A percentile compares a stretch with the other conserved stretches of the same genome.
Evolutionary conservation across 352 stramenopile species (phyloP).

Genomic region (Lagenidium giganteum): DNA sequence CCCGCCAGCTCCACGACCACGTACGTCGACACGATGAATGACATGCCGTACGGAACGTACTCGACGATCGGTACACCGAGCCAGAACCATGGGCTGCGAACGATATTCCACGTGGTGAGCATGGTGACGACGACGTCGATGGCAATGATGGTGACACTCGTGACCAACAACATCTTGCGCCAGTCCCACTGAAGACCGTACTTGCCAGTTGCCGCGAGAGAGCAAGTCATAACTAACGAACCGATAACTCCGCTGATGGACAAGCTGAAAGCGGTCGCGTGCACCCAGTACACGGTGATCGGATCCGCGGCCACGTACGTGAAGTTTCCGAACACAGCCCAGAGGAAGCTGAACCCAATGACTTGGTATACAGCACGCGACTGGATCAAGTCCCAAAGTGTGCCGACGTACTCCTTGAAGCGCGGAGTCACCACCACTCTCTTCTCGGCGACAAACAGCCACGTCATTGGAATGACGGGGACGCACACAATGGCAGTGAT

Average conservation of each 20-base stretch:
- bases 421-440: conserved; percentile 6
- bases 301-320: conserved; percentile 11
- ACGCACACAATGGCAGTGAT: conserved; percentile 30
- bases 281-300: conserved; percentile 19
- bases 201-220: conserved; percentile 16
- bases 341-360: conserved; percentile 23
- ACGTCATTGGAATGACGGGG: conserved; percentile 27
- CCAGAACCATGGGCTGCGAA: conserved; percentile 69
- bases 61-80: conserved; percentile 51
- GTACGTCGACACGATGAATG: conserved; percentile 53
- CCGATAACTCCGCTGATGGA: conserved; percentile 18
- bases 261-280: conserved; percentile 14
- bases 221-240: conserved; percentile 23
- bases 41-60: conserved; percentile 38
- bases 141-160: conserved; percentile 33
- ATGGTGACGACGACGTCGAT: conserved; percentile 44
- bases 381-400: conserved; percentile 56
- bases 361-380: conserved; percentile 28
- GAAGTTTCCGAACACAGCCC: conserved; percentile 14
- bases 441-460: conserved; percentile 48
- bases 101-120: conserved; percentile 62
- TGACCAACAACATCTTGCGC: conserved; percentile 31
- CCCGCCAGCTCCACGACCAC: conserved; percentile 48
- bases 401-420: conserved; percentile 28
- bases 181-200: conserved; percentile 58